Evolutionary conservation across 441 rosid genomes (phyloP), one percentile per base, ranked within the genome.

Genomic region (Erysimum cheiri): DNA sequence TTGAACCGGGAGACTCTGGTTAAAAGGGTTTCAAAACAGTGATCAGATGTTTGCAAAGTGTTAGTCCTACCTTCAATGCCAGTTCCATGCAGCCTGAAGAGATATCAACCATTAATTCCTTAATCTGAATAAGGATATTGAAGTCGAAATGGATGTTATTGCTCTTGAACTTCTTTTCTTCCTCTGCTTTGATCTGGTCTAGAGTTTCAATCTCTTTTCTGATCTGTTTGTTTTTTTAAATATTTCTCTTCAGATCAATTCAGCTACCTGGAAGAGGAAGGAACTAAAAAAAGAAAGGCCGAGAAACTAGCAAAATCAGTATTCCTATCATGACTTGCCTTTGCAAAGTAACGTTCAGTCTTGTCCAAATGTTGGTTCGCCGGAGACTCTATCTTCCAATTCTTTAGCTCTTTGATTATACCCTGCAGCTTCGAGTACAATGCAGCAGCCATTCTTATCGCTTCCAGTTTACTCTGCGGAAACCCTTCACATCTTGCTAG

Each of bases 41-140:
- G 67, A 50, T 43, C 57, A 60, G 22, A 65, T 57, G 71, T 65
- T 58, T 31, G 19, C 17, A 57, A 72, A 3, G 52, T 65, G 15
- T 56, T 3, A 43, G 50, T 17, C 17, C 2, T 84, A 90, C 97
- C 95, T 85, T 88, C 57, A 95, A 77, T 40, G 92, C 92, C 54
- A 88, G 73, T 73, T 95, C 99, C 92, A 92, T 95, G 80, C 96
- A 88, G 84, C 84, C 82, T 22, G 98, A 90, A 56, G 97, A 95
- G 80, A 92, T 80, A 80, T 95, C 98, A 70, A 95, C 97, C 82
- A 87, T 83, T 53, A 84, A 66, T 78, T 95, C 99, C 82, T 87
- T 95, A 67, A 90, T 80, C 71, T 77, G 86, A 41, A 85, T 62
- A 5, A 92, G 84, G 53, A 90, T 61, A 36, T 78, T 74, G 79